Evolutionary conservation across 768 basidiomycete species (phyloP), one percentile per base, ranked within the genome.

Genomic region (Xanthoconium stramineum): DNA sequence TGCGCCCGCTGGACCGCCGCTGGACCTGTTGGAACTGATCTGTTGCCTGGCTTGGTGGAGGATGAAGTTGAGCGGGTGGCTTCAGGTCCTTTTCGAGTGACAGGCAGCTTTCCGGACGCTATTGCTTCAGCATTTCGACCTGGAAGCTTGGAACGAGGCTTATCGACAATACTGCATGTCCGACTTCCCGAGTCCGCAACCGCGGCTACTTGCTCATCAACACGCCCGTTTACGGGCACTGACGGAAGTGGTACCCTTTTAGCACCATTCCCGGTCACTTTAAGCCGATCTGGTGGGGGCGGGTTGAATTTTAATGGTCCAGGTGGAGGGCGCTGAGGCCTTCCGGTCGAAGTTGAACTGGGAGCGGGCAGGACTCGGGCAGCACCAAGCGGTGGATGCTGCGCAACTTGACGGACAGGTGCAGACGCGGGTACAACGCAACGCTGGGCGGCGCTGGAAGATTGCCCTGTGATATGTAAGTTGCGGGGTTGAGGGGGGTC

Each of bases 191-290:
- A 57, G 19, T 32, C 52, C 55, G 19, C 20, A 51, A 36, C 49
- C 6, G 33, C 17, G 19, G 55, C 8, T 7, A n/a, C 45, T 52
- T 46, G 60, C 40, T 51, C 58, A 38, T 43, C 24, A 30, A 52
- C 5, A 5, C 44, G 50, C 11, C 30, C 56, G 14, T 36, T 48
- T 36, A 36, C 51, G 6, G 59, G 54, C 14, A 44, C 51, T 15
- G 65, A 10, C 19, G 69, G 70, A 50, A 73, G 66, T 10, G 70
- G 70, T 50, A 72, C 51, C 49, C 70, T 72, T 53, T 71, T 61
- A 10, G 70, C 72, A 29, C 72, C 71, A 42, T 66, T 66, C 5
- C 69, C 67, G 1, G 68, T 61, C 11, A 59, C 52, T 39, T 68
- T 71, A 48, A 69, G 57, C 20, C 62, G 67, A 47, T 67, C 62